Base-by-base conservation (phyloP, 129 eudicot genomes). In the Heracleum sosnowskyi region DNA sequence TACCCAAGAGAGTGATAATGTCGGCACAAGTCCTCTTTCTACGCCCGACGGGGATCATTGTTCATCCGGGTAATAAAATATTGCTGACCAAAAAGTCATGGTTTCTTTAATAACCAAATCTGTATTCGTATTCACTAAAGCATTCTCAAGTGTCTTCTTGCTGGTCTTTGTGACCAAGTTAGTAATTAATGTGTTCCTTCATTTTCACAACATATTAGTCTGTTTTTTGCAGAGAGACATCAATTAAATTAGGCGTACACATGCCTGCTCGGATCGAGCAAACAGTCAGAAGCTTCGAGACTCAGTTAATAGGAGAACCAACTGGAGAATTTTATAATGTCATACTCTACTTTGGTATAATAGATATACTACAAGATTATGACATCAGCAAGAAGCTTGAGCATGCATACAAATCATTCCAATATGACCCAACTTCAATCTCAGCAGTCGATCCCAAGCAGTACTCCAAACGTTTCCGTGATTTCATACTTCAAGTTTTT, bases 211-310 rank as follows among this genome's bases (percentile, higher is more conserved):
- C 22, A 28, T 31, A 66, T 31, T 24, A 66, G 36, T 44, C 47
- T 44, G 16, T 20, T 6, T 63, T 55, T 69, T 80, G 77, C 89
- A 92, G 99, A 90, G 92, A 90, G 79, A 94, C 97, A 2, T 76
- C 89, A 81, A 90, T 92, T 44, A 84, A 91, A 69, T 77, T 95
- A 44, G 99, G 99, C 55, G 91, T 97, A 11, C 86, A 92, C 81
- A 90, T 95, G 99, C 99, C 99, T 34, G 99, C 96, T n/a, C 85
- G 96, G 79, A 96, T 93, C 1, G 96, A 91, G 75, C 83, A 93
- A 44, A 83, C 92, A 83, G 90, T 87, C 20, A 80, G 99, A 78
- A 79, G 90, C 39, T 66, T 31, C 24, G 72, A 66, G 40, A 66
- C 72, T 66, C 72, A 66, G 24, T 15, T 66, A 31, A 66, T 66